Conservation (phyloP, 345 rosid genomes). For the Ceriops tagal region DNA sequence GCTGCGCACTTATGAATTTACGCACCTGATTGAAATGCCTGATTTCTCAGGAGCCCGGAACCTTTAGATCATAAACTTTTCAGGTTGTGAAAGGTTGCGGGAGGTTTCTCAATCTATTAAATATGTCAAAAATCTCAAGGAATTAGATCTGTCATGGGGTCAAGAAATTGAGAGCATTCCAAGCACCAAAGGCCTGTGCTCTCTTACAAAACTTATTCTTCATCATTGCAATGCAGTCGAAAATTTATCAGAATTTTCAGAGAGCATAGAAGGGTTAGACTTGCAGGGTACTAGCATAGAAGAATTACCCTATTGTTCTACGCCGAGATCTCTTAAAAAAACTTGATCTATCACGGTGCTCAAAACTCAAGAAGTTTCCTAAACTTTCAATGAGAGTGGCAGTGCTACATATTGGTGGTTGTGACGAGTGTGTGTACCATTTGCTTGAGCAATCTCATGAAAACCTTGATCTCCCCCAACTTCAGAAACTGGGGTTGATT, state of each 20-base stretch:
- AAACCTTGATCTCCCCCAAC: background rate
- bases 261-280: background rate
- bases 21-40: background rate
- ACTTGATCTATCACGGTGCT: constrained; percentile 4
- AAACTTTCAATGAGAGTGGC: background rate
- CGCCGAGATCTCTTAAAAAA: background rate
- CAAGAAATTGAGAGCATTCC: background rate
- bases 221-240: background rate
- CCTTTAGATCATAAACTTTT: background rate
- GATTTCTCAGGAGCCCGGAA: background rate
- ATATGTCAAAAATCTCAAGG: background rate
- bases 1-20: background rate
- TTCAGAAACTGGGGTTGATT: background rate
- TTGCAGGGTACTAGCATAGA: background rate
- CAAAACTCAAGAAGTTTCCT: background rate
- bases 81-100: background rate
- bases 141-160: background rate
- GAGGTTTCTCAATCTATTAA: background rate
- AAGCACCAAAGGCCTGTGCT: background rate
- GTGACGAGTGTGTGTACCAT: background rate
- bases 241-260: background rate
- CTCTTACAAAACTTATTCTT: background rate
- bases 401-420: background rate
- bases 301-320: background rate
- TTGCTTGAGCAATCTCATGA: background rate